Conservation (phyloP, 2,329 filamentous ascomycete genomes). For the Xylaria sp. region DNA sequence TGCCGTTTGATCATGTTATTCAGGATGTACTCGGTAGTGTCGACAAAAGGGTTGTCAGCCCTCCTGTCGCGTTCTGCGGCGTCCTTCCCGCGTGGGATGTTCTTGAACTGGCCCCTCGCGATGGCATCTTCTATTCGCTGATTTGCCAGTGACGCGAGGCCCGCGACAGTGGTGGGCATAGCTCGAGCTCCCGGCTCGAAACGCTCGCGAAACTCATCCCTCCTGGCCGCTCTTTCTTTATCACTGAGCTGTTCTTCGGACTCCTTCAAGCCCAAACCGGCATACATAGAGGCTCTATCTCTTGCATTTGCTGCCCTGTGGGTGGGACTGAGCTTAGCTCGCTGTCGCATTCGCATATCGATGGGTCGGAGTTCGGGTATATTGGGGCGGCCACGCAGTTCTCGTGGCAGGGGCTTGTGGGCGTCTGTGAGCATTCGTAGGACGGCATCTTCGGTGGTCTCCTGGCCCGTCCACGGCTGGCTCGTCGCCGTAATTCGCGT, state of each 20-base stretch:
- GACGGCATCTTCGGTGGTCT: conserved; percentile 78
- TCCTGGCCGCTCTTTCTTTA: conserved; percentile 76
- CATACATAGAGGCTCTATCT: conserved; percentile 67
- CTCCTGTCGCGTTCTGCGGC: conserved; percentile 80
- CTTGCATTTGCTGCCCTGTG: conserved; percentile 64
- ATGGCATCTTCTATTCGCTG: conserved; percentile 93
- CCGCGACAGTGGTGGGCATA: conserved; percentile 80
- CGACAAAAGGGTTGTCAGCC: conserved; percentile 87
- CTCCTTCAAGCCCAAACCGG: conserved; percentile 59
- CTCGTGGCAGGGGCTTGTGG: conserved; percentile 72
- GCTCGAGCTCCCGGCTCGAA: conserved; percentile 78
- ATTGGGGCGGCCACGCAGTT: conserved; percentile 59
- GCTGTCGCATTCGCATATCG: conserved; percentile 62
- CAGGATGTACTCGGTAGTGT: conserved; percentile 97
- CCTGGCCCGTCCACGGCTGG: conserved; percentile 81
- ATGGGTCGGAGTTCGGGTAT: conserved; percentile 59
- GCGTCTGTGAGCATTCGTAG: conserved; percentile 88
- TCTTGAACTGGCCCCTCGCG: conserved; percentile 85
- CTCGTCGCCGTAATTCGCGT: conserved; percentile 75
- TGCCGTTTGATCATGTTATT: conserved; percentile 98
- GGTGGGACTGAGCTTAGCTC: conserved; percentile 55
- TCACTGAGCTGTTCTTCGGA: conserved; percentile 70
- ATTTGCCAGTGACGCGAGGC: conserved; percentile 85
- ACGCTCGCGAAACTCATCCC: conserved; percentile 80
- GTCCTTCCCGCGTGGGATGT: conserved; percentile 82